Percentiles rank a stretch among this genome's conserved stretches.
phyloP scores from a whole-genome alignment of 768 basidiomycete genomes.

The Phlebiopsis gigantea region DNA sequence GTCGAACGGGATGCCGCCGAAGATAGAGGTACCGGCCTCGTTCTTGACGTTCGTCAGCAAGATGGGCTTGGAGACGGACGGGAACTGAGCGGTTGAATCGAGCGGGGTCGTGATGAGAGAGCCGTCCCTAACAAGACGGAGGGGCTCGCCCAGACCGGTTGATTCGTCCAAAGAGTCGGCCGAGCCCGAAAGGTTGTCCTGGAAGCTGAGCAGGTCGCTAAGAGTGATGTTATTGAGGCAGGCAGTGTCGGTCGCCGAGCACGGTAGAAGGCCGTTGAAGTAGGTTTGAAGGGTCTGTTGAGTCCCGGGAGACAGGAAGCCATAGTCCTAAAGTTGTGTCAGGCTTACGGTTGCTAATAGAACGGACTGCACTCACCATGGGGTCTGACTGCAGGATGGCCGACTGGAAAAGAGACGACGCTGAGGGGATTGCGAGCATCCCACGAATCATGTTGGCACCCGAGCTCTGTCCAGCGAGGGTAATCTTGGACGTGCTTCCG shows the following conservation, averaged over 20 bases:
- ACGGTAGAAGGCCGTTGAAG: conserved; percentile 45
- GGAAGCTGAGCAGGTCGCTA: conserved; percentile 47
- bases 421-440: conserved; percentile 68
- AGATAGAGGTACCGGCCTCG: conserved; percentile 64
- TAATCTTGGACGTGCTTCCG: conserved; percentile 59
- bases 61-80: conserved; percentile 56
- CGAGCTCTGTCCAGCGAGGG: conserved; percentile 77
- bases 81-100: conserved; percentile 56
- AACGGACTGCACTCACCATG: conserved; percentile 45
- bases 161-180: conserved; percentile 45
- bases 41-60: conserved; percentile 66
- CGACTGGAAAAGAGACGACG: conserved; percentile 63
- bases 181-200: conserved; percentile 39
- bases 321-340: conserved; percentile 50
- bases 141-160: conserved; percentile 48
- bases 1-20: conserved; percentile 33
- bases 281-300: conserved; percentile 49
- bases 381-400: conserved; percentile 87
- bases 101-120: conserved; percentile 62
- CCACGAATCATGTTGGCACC: conserved; percentile 77
- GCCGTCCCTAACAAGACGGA: conserved; percentile 67
- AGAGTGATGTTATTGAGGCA: conserved; percentile 52
- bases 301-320: conserved; percentile 52
- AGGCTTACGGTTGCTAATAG: neutral
- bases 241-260: conserved; percentile 37